Evolutionary conservation across 768 basidiomycete genomes (phyloP).

Genomic region (Amanita pallidorosea): DNA sequence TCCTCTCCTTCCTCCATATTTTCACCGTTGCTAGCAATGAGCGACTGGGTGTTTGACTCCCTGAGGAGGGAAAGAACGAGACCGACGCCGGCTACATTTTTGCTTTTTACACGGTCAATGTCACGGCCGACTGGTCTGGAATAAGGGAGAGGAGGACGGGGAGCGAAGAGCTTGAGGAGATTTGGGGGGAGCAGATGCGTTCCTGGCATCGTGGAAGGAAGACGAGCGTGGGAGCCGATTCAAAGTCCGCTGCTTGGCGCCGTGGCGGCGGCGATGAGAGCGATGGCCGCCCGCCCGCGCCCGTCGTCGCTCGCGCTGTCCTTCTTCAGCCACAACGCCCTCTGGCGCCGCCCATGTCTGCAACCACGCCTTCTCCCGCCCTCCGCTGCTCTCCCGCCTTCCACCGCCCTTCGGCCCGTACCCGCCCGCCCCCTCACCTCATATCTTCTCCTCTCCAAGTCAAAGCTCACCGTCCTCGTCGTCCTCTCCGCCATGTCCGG

Average conservation of each 20-base stretch:
- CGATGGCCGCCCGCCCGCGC: conserved; percentile 6
- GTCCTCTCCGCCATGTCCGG: conserved; percentile 87
- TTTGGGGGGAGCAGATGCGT: conserved; percentile 92
- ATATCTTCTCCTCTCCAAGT: conserved; percentile 79
- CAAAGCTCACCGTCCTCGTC: conserved; percentile 73
- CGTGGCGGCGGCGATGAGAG: neutral
- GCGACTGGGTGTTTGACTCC: conserved; percentile 64
- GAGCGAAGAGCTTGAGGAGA: conserved; percentile 92
- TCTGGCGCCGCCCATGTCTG: conserved; percentile 25
- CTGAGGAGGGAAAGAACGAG: conserved; percentile 58
- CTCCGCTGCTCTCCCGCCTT: conserved; percentile 8
- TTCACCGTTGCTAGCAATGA: conserved; percentile 52
- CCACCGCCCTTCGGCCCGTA: conserved; percentile 14
- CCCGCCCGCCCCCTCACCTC: conserved; percentile 44
- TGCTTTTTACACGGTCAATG: conserved; percentile 58
- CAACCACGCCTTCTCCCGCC: conserved; percentile 6
- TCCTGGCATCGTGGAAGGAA: conserved; percentile 35
- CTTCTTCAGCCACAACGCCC: conserved; percentile 56
- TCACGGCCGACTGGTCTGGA: conserved; percentile 78
- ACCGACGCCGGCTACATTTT: conserved; percentile 72
- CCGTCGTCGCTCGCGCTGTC: conserved; percentile 28
- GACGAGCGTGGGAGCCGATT: conserved; percentile 7
- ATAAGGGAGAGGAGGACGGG: conserved; percentile 85
- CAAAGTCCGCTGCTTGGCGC: neutral
- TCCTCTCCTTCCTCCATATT: conserved; percentile 82